These are phyloP conservation scores for Sistotremastrum suecicum DNA, from an alignment of 768 basidiomycete genomes.

Conservation along the genomic window DNA sequence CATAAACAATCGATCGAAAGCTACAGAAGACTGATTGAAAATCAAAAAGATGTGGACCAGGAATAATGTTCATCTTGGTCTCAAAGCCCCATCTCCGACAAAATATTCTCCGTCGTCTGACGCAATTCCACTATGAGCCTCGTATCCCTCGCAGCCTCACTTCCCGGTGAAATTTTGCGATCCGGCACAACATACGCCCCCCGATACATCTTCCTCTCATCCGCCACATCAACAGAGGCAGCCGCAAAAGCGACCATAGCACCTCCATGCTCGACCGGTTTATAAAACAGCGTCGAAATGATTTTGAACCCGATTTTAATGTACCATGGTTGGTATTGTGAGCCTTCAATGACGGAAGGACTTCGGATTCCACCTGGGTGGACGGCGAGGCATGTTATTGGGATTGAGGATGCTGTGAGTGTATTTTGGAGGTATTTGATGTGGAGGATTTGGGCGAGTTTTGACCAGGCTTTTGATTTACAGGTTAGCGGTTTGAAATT, in stretches of 20 bases:
- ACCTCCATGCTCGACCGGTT: too few relatives aligned
- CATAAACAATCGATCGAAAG: too few relatives aligned
- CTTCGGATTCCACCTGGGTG: conserved; percentile 26
- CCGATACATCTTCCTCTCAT: conserved; percentile 20
- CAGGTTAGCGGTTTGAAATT: too few relatives aligned
- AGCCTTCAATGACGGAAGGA: background rate
- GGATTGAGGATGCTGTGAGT: conserved; percentile 21
- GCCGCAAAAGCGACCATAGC: conserved; percentile 25
- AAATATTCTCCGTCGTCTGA: conserved; percentile 20
- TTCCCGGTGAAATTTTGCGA: conserved; percentile 16
- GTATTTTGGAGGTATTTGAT: conserved; percentile 34
- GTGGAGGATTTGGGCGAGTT: conserved; percentile 39
- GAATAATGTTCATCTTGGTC: too few relatives aligned
- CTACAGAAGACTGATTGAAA: too few relatives aligned
- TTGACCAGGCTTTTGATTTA: conserved; percentile 28
- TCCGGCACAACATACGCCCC: conserved; percentile 25
- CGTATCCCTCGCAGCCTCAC: conserved; percentile 16
- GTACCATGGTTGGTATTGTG: too few relatives aligned
- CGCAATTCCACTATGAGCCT: conserved; percentile 25
- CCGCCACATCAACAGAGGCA: conserved; percentile 20
- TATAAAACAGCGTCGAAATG: too few relatives aligned
- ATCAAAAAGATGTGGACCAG: too few relatives aligned
- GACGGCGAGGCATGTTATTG: conserved; percentile 27
- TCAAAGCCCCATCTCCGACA: conserved; percentile 14
- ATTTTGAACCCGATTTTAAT: too few relatives aligned